These are phyloP conservation scores for Anthracocystis walkeri DNA, from an alignment of 1,284 basidiomycete genomes.

Conservation along the genomic window DNA sequence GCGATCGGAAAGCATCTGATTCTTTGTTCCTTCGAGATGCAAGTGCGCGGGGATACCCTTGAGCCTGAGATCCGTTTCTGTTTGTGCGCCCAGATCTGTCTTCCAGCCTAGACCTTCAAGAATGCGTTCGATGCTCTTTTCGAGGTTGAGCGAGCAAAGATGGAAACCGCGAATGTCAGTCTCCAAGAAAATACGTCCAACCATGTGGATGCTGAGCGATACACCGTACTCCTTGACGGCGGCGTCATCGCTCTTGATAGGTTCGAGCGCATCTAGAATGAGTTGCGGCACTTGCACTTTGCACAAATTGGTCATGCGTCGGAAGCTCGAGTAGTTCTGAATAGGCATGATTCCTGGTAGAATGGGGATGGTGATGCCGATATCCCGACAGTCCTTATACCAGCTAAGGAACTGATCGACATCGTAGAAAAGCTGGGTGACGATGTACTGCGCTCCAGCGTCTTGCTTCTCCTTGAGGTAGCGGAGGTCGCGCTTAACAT, in stretches of 20 bases:
- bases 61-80: conserved; percentile 17
- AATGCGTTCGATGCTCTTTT: conserved; percentile 92
- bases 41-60: conserved; percentile 25
- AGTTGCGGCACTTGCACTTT: conserved; percentile 81
- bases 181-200: conserved; percentile 74
- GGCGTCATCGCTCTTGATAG: conserved; percentile 82
- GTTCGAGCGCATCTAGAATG: conserved; percentile 79
- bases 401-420: conserved; percentile 73
- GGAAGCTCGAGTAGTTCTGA: conserved; percentile 93
- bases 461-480: conserved; percentile 90
- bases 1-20: conserved; percentile 49
- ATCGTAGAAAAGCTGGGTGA: conserved; percentile 98
- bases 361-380: conserved; percentile 89
- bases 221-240: conserved; percentile 88
- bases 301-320: conserved; percentile 88
- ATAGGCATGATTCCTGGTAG: conserved; percentile 98
- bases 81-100: conserved; percentile 22
- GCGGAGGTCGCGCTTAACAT: conserved; percentile 78
- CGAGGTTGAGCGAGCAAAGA: conserved; percentile 96
- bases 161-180: conserved; percentile 85
- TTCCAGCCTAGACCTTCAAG: conserved; percentile 72
- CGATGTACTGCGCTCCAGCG: conserved; percentile 93
- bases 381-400: conserved; percentile 48
- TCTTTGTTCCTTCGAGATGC: conserved; percentile 40
- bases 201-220: conserved; percentile 76